A percentile compares a stretch with the other conserved stretches of the same genome.
These are phyloP conservation scores for Lactifluus subvellereus DNA, from an alignment of 768 basidiomycete species.

Conservation along the genomic window DNA sequence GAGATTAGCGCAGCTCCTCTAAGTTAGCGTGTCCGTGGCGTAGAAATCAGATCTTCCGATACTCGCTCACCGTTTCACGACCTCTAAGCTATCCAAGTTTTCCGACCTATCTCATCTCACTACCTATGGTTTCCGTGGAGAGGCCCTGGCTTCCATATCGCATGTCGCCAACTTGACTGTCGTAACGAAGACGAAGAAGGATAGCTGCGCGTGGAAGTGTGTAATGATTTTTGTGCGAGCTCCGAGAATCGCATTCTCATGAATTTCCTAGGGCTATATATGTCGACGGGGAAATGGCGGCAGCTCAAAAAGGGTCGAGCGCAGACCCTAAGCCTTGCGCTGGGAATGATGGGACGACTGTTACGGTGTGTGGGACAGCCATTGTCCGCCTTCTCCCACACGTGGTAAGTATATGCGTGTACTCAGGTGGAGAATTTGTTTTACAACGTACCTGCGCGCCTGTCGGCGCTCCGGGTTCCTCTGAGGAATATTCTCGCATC, in stretches of 20 bases:
- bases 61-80: conserved; percentile 91
- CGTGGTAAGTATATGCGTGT: neutral
- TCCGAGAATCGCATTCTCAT: neutral
- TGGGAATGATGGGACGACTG: conserved; percentile 90
- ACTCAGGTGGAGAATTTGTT: conserved; percentile 90
- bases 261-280: conserved; percentile 37
- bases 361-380: conserved; percentile 49
- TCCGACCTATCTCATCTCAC: conserved; percentile 77
- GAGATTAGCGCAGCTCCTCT: neutral
- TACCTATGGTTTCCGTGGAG: conserved; percentile 96
- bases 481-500: conserved; percentile 90
- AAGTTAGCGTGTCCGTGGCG: neutral
- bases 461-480: conserved; percentile 74
- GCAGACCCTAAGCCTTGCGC: conserved; percentile 85
- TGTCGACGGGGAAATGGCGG: conserved; percentile 65
- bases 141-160: conserved; percentile 93
- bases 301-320: conserved; percentile 62
- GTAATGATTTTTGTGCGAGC: conserved; percentile 34
- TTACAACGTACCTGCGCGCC: conserved; percentile 84
- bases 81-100: conserved; percentile 84
- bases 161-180: conserved; percentile 88
- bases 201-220: conserved; percentile 90
- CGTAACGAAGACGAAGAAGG: conserved; percentile 80
- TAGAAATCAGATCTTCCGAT: conserved; percentile 87
- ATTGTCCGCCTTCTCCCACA: neutral